Conservation (phyloP, 73 alveolate genomes). For the Breviolum minutum region DNA sequence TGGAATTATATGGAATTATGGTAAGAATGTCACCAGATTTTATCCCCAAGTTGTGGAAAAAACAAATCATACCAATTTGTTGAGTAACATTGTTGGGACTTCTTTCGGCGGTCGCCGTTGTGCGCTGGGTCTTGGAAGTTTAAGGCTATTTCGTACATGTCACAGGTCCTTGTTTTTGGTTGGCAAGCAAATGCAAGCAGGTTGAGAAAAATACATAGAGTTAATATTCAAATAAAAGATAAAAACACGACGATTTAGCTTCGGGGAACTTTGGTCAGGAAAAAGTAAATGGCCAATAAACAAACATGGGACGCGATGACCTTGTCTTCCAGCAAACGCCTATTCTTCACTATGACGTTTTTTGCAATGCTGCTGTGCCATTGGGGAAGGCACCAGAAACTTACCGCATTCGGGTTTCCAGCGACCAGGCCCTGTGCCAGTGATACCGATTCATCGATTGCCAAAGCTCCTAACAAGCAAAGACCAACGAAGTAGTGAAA, state of each 20-base stretch:
- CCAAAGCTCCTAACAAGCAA: neutral
- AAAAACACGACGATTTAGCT: too few relatives aligned
- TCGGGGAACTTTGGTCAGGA: too few relatives aligned
- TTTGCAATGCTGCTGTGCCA: neutral
- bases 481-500: neutral
- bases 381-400: slow-evolving; percentile 17
- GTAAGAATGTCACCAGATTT: too few relatives aligned
- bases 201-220: too few relatives aligned
- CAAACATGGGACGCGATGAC: neutral
- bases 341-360: neutral
- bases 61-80: neutral
- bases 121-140: neutral
- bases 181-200: too few relatives aligned
- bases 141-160: neutral
- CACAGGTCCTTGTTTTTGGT: neutral
- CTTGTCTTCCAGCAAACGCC: slow-evolving; percentile 8
- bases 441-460: neutral
- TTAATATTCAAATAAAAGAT: too few relatives aligned
- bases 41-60: too few relatives aligned
- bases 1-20: too few relatives aligned
- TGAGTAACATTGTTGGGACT: neutral
- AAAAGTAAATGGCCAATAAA: too few relatives aligned
- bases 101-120: neutral
- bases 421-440: neutral
- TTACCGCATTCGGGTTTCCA: neutral